Conservation (phyloP, 495 filamentous ascomycete genomes). For the Neurospora sp. region DNA sequence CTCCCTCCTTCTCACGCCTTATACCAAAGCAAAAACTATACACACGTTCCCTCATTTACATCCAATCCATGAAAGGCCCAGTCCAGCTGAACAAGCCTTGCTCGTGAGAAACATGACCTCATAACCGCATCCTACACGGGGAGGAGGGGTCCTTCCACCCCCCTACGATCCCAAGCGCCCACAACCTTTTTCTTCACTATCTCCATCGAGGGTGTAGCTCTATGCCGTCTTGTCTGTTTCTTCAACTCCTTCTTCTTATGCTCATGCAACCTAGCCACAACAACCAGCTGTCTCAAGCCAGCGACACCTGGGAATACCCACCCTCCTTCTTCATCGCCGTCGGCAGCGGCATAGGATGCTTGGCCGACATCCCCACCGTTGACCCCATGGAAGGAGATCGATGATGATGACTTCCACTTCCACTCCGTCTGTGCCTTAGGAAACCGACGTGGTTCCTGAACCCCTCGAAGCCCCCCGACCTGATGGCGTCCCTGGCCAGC, state of each 20-base stretch:
- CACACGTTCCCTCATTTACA: background rate
- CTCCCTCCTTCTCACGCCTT: background rate
- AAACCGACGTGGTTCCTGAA: background rate
- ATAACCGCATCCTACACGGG: background rate
- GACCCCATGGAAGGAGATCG: background rate
- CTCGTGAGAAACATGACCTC: background rate
- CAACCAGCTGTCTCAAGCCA: background rate
- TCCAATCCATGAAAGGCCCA: background rate
- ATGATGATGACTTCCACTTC: background rate
- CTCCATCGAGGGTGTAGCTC: background rate
- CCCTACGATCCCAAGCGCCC: conserved; percentile 6
- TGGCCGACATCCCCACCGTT: background rate
- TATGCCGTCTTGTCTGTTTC: background rate
- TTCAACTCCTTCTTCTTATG: background rate
- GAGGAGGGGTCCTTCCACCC: background rate
- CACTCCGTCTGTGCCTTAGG: background rate
- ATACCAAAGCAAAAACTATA: background rate
- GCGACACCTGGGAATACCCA: background rate
- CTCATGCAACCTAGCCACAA: background rate
- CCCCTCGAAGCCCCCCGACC: conserved; percentile 18
- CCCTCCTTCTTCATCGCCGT: background rate
- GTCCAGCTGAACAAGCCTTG: background rate
- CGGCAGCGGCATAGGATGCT: background rate
- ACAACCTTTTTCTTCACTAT: conserved; percentile 2
- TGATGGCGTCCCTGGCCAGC: conserved; percentile 25